phyloP scores from a whole-genome alignment of 139 green algal species.

The Micromonas pusilla region DNA sequence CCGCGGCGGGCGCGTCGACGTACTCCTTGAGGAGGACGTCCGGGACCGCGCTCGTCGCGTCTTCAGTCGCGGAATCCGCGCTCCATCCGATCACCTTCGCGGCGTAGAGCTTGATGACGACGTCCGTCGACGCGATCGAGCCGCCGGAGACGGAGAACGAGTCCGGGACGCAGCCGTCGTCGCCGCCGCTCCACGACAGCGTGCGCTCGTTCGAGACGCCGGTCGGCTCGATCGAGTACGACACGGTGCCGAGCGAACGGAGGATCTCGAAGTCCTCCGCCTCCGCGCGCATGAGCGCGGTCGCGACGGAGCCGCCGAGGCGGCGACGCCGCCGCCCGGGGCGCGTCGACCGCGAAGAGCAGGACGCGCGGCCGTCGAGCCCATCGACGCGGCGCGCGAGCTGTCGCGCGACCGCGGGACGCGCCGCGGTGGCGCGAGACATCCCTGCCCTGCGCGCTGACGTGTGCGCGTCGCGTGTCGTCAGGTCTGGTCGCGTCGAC shows the following conservation, averaged over 20 bases:
- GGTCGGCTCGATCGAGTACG: background rate
- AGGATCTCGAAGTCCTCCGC: background rate
- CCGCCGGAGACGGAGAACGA: background rate
- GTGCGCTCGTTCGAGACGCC: background rate
- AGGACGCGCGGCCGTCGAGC: no score
- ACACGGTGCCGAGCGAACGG: background rate
- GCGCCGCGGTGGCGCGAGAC: no score
- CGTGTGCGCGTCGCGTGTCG: no score
- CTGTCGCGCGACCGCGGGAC: no score
- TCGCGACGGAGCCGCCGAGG: no score
- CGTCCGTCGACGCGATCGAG: background rate
- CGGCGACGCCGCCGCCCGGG: background rate
- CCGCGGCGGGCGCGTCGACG: background rate
- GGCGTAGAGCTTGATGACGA: background rate
- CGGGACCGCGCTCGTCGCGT: background rate
- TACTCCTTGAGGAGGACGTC: slow-evolving; percentile 21
- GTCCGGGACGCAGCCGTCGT: background rate
- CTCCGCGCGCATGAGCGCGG: background rate
- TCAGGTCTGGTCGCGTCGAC: no score
- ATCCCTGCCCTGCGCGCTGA: no score
- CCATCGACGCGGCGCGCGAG: no score
- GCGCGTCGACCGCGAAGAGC: background rate
- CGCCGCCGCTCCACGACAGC: background rate
- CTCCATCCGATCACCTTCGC: background rate
- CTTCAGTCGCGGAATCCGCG: no score